These are phyloP conservation scores for Fusarium pseudonygamai DNA, from an alignment of 2,329 filamentous ascomycete species.

Conservation along the genomic window DNA sequence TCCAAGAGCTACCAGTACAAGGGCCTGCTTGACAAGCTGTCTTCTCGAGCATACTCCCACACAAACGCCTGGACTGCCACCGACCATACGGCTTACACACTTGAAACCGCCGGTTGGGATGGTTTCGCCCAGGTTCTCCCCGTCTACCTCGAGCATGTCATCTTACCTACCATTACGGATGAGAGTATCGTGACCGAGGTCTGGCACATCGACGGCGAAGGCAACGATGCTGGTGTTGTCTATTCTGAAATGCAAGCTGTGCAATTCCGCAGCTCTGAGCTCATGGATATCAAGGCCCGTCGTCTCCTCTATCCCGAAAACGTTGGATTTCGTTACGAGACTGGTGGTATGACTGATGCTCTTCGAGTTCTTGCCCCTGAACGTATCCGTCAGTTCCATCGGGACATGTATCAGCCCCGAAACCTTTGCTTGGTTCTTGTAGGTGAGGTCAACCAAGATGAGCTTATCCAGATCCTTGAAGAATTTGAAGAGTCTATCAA, in stretches of 20 bases:
- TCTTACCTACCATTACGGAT: conserved; percentile 91
- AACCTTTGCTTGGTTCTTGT: conserved; percentile 92
- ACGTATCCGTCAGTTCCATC: conserved; percentile 92
- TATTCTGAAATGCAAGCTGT: conserved; percentile 99
- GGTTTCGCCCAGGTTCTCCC: conserved; percentile 95
- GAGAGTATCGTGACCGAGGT: conserved; percentile 95
- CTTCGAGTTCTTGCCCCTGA: conserved; percentile 86
- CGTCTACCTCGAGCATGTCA: conserved; percentile 93
- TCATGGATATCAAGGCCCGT: conserved; percentile 87
- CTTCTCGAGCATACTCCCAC: conserved; percentile 89
- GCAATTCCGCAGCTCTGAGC: conserved; percentile 82
- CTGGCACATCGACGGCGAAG: conserved; percentile 91
- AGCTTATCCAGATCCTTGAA: conserved; percentile 84
- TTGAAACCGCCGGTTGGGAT: conserved; percentile 96
- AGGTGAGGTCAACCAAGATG: conserved; percentile 86
- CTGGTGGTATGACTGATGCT: conserved; percentile 96
- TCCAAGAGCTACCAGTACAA: conserved; percentile 95
- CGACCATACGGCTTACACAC: conserved; percentile 94
- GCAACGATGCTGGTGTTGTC: conserved; percentile 95
- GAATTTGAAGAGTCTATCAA: conserved; percentile 89
- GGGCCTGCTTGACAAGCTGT: conserved; percentile 92
- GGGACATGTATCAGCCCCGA: conserved; percentile 97
- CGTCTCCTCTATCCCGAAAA: conserved; percentile 87
- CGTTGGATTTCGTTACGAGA: conserved; percentile 95
- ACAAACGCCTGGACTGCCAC: conserved; percentile 98